A percentile compares a stretch with the other conserved stretches of the same genome.
Conservation (phyloP, 768 basidiomycete genomes). For the Kwoniella mangroviensis region DNA sequence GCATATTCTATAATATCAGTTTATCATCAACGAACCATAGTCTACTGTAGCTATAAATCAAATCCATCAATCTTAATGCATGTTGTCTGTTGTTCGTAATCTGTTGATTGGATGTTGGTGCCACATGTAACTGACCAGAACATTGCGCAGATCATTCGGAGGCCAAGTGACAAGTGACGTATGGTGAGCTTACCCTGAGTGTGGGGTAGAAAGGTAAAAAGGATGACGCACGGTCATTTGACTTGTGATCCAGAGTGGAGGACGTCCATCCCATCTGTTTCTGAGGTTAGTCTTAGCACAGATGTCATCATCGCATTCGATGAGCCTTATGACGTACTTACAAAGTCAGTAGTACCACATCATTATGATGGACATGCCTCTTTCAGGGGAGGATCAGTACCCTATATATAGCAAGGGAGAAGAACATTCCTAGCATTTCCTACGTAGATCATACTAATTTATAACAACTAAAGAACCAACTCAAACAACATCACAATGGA, state of each 20-base stretch:
- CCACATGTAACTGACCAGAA: neutral
- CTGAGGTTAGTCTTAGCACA: neutral
- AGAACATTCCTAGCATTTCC: neutral
- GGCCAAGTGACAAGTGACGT: slow-evolving; percentile 3
- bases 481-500: slow-evolving; percentile 24
- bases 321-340: slow-evolving; percentile 10
- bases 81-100: neutral
- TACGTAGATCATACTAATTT: neutral
- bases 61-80: neutral
- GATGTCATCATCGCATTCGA: slow-evolving; percentile 17
- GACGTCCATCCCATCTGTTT: slow-evolving; percentile 11
- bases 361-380: neutral
- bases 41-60: slow-evolving; percentile 3
- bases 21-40: neutral
- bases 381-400: neutral
- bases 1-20: neutral
- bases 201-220: neutral
- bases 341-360: no score
- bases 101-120: neutral
- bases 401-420: neutral
- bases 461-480: slow-evolving; percentile 5
- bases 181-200: slow-evolving; percentile 8
- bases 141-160: neutral
- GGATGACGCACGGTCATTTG: slow-evolving; percentile 21
- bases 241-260: slow-evolving; percentile 15